Percentiles rank a stretch among this genome's conserved stretches.
Conservation (phyloP, 257 asterid species). For the Solanum appendiculatum region DNA sequence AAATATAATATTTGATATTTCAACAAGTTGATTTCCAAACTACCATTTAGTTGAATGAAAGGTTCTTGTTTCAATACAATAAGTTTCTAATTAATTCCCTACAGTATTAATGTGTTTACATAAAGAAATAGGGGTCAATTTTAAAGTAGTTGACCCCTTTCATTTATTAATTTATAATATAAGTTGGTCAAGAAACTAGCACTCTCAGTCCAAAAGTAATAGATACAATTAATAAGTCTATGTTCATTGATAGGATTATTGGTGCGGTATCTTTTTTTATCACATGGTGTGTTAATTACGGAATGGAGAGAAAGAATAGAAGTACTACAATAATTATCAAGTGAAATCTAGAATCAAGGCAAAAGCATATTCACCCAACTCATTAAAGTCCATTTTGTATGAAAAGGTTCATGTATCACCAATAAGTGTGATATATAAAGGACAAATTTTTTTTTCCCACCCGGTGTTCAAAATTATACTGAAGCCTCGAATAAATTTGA, state of each 20-base stretch:
- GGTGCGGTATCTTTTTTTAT: neutral
- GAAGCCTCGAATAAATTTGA: neutral
- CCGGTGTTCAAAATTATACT: no score
- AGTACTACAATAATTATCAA: slow-evolving; percentile 4
- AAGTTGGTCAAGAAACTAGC: neutral
- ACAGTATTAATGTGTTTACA: neutral
- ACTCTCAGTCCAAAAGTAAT: neutral
- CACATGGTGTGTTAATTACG: slow-evolving; percentile 28
- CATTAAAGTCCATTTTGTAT: slow-evolving; percentile 1
- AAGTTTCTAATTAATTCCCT: neutral
- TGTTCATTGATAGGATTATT: slow-evolving; percentile 9
- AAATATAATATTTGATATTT: neutral
- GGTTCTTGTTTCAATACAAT: neutral
- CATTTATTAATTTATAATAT: neutral
- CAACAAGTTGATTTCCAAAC: neutral
- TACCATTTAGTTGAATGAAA: neutral
- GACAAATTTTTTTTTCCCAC: neutral
- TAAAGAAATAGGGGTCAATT: neutral
- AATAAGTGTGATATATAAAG: neutral
- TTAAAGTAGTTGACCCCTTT: neutral
- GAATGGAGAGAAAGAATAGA: neutral
- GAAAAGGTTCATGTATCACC: slow-evolving; percentile 9
- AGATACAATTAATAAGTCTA: neutral
- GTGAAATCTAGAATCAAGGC: slow-evolving; percentile 2
- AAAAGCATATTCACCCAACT: neutral